Evolutionary conservation across 1,284 basidiomycete genomes (phyloP).

Genomic region (Trametes hirsuta): DNA sequence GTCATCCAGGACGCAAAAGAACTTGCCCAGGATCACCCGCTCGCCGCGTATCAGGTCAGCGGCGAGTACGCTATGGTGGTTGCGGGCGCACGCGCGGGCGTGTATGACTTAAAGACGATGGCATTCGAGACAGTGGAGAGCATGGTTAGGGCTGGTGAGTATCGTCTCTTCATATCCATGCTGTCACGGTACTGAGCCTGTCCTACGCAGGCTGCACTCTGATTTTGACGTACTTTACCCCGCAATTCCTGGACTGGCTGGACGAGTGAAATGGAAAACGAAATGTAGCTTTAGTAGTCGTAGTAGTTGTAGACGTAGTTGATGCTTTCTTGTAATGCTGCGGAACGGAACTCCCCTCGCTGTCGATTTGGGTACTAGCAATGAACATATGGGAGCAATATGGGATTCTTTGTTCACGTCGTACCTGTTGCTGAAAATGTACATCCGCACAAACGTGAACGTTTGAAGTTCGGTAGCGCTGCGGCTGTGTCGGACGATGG

Average conservation of each 20-base stretch:
- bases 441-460: no score
- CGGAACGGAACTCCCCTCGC: neutral
- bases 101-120: conserved; percentile 91
- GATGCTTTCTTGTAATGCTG: conserved; percentile 2
- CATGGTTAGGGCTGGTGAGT: conserved; percentile 87
- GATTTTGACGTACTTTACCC: conserved; percentile 94
- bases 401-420: no score
- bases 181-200: conserved; percentile 7
- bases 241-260: conserved; percentile 93
- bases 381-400: no score
- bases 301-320: neutral
- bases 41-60: conserved; percentile 96
- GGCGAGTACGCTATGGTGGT: conserved; percentile 98
- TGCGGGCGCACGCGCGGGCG: conserved; percentile 90
- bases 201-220: conserved; percentile 74
- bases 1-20: conserved; percentile 89
- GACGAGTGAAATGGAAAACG: conserved; percentile 41
- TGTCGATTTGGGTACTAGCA: no score
- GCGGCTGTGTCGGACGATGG: no score
- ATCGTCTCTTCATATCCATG: neutral
- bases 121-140: conserved; percentile 92
- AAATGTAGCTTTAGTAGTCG: neutral
- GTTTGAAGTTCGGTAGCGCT: no score
- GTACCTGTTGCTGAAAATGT: no score
- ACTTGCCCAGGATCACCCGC: conserved; percentile 83